Evolutionary conservation across 139 green algal genomes (phyloP).

Genomic region (Spirogloea muscicola): DNA sequence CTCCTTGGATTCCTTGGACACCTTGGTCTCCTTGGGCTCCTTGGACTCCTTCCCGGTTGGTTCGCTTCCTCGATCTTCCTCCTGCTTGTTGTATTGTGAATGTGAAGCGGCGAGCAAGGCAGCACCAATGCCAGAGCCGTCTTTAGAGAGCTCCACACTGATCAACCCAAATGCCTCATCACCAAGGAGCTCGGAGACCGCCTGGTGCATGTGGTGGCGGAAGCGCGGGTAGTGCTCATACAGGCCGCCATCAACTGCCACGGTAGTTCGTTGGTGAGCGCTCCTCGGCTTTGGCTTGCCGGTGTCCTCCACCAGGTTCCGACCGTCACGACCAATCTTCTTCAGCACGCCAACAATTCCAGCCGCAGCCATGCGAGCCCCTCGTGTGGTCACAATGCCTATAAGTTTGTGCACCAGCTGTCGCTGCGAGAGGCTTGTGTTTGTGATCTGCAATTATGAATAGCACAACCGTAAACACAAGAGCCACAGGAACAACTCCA

Average conservation of each 20-base stretch:
- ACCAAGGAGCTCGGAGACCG: constrained; percentile 21
- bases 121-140: constrained; percentile 31
- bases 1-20: too few species aligned
- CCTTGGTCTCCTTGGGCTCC: too few species aligned
- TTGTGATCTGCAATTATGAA: constrained; percentile 8
- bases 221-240: constrained; percentile 34
- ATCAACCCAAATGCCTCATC: constrained; percentile 1
- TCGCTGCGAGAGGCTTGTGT: neutral
- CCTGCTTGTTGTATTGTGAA: too few species aligned
- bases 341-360: constrained; percentile 31
- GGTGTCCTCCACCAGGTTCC: too few species aligned
- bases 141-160: constrained; percentile 18
- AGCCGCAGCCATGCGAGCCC: constrained; percentile 11
- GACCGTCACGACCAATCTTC: constrained; percentile 28
- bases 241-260: constrained; percentile 31
- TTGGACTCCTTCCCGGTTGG: too few species aligned
- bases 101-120: constrained; percentile 26
- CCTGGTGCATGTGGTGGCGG: constrained; percentile 1
- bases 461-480: too few species aligned
- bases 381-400: neutral
- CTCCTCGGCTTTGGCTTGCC: too few species aligned
- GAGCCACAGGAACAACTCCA: too few species aligned
- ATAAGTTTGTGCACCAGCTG: constrained; percentile 10
- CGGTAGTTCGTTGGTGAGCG: too few species aligned
- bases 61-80: too few species aligned